These are phyloP conservation scores for Rhexocercosporidium sp. DNA, from an alignment of 2,329 filamentous ascomycete genomes.

Conservation along the genomic window DNA sequence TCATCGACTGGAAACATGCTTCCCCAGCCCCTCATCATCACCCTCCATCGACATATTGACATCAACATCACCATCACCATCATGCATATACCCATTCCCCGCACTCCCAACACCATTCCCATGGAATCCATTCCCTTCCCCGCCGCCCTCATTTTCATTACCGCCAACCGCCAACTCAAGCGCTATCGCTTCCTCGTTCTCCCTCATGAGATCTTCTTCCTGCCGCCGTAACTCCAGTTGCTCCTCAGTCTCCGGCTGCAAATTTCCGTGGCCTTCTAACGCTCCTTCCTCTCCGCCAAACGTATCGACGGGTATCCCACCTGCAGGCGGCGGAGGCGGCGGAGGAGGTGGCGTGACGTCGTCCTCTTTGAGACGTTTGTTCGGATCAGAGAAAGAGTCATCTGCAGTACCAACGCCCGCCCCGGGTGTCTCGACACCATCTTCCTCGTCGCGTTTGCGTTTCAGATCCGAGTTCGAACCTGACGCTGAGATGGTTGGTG, in stretches of 20 bases:
- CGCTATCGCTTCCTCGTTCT: slow-evolving; percentile 40
- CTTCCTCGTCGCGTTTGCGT: slow-evolving; percentile 61
- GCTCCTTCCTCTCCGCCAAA: slow-evolving; percentile 6
- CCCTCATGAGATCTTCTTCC: slow-evolving; percentile 41
- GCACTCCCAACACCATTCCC: background rate
- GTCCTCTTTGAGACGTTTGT: slow-evolving; percentile 41
- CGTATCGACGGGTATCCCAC: slow-evolving; percentile 15
- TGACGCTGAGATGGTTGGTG: slow-evolving; percentile 51
- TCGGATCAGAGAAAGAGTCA: slow-evolving; percentile 29
- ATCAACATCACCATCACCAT: background rate
- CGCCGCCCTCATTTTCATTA: background rate
- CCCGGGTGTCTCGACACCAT: slow-evolving; percentile 43
- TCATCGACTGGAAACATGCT: background rate
- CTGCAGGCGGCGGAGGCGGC: slow-evolving; percentile 22
- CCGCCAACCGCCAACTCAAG: slow-evolving; percentile 34
- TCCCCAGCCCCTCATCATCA: background rate
- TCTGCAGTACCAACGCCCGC: background rate
- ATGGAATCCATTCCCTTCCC: background rate
- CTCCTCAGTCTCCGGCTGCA: slow-evolving; percentile 23
- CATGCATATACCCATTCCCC: background rate
- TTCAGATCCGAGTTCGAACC: slow-evolving; percentile 51
- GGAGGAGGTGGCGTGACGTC: slow-evolving; percentile 37
- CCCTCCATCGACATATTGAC: background rate
- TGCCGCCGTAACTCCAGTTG: slow-evolving; percentile 31
- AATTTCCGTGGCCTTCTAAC: background rate